phyloP scores from a whole-genome alignment of 75 land plant species.

The Cryptomeria japonica region DNA sequence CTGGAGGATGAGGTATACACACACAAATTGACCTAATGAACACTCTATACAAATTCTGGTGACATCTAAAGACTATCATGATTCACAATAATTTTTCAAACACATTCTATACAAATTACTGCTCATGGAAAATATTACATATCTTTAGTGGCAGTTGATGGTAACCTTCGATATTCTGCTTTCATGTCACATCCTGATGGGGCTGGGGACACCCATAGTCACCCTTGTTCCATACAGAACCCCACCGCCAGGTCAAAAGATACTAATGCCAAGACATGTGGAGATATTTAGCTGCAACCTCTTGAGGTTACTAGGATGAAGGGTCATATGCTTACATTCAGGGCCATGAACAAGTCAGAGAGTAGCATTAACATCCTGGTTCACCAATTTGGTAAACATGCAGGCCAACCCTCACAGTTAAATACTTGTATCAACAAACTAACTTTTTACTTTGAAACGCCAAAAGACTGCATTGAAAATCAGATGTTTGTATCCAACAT shows the following conservation, averaged over 20 bases:
- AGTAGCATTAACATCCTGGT: background rate
- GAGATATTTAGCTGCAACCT: background rate
- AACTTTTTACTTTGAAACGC: background rate
- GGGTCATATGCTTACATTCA: background rate
- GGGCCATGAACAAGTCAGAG: background rate
- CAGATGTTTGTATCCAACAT: too few species aligned
- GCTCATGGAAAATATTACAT: too few species aligned
- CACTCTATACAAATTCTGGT: background rate
- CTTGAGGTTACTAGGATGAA: background rate
- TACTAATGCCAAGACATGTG: background rate
- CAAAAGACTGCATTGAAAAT: too few species aligned
- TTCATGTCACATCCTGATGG: background rate
- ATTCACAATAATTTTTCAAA: too few species aligned
- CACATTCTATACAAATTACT: background rate
- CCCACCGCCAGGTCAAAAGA: too few species aligned
- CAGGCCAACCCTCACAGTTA: background rate
- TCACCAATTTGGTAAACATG: background rate
- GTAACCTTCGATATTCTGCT: background rate
- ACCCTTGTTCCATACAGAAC: background rate
- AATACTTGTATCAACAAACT: background rate
- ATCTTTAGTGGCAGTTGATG: background rate
- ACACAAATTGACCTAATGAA: background rate
- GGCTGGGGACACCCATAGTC: background rate
- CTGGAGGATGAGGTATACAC: background rate
- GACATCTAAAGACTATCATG: background rate